Evolutionary conservation across 2,329 filamentous ascomycete species (phyloP).

Genomic region (Exophiala phaeomuriformis): DNA sequence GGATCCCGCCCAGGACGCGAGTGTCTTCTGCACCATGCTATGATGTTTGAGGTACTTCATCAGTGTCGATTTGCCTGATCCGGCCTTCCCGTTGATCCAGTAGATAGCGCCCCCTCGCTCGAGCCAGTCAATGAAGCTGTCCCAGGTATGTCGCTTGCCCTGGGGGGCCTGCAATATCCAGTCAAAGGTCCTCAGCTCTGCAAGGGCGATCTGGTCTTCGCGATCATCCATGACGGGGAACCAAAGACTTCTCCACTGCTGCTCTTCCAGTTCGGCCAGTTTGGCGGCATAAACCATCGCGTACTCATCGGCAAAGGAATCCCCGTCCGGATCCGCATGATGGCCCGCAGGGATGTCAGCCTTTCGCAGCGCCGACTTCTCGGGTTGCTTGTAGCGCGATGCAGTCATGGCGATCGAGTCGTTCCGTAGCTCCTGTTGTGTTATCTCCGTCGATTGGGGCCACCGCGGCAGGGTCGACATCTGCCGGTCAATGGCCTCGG

Average conservation of each 20-base stretch:
- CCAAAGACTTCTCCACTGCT: neutral
- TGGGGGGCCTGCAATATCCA: conserved; percentile 4
- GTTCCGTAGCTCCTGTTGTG: no score
- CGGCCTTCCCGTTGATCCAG: conserved; percentile 13
- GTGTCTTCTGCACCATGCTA: neutral
- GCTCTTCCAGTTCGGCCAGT: no score
- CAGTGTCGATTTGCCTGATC: conserved; percentile 12
- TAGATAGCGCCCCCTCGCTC: neutral
- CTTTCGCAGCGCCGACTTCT: no score
- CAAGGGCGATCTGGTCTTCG: neutral
- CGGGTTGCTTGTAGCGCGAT: no score
- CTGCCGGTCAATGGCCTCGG: no score
- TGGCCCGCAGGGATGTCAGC: no score
- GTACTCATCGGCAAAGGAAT: neutral
- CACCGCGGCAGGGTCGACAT: no score
- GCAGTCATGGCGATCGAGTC: no score
- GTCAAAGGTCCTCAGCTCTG: conserved; percentile 5
- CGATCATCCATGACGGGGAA: conserved; percentile 7
- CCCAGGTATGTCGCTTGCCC: neutral
- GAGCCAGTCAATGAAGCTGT: conserved; percentile 3
- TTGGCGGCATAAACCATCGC: neutral
- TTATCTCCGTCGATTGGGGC: no score
- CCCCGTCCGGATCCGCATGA: no score
- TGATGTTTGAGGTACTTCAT: conserved; percentile 10
- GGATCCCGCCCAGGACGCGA: neutral